These are phyloP conservation scores for Globisporangium paddicum DNA, from an alignment of 352 stramenopile genomes.

Conservation along the genomic window DNA sequence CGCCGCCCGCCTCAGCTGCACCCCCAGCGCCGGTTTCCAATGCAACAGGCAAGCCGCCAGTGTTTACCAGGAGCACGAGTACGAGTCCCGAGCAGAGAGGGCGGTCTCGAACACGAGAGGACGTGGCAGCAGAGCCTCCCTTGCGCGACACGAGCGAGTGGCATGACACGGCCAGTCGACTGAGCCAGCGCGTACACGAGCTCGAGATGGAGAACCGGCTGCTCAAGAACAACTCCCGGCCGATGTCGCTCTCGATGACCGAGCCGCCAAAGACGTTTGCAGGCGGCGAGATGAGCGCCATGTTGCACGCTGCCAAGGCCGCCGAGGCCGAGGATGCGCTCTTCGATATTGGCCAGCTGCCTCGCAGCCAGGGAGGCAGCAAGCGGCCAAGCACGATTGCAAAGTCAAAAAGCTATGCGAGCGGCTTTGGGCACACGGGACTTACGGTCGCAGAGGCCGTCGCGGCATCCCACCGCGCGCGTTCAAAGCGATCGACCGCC, in stretches of 20 bases:
- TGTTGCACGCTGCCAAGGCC: conserved; percentile 10
- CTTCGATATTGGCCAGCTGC: background rate
- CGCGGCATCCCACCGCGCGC: conserved; percentile 57
- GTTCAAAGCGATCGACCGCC: conserved; percentile 31
- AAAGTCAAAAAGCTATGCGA: conserved; percentile 61
- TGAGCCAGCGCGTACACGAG: conserved; percentile 58
- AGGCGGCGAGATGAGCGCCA: conserved; percentile 26
- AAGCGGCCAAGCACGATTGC: conserved; percentile 20
- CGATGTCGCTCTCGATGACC: conserved; percentile 11
- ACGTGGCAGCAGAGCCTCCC: background rate
- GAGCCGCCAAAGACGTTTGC: conserved; percentile 31
- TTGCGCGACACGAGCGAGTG: conserved; percentile 35
- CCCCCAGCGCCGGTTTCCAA: background rate
- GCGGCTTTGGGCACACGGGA: conserved; percentile 44
- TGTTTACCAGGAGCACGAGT: background rate
- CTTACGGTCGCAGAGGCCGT: conserved; percentile 60
- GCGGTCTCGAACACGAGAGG: conserved; percentile 7
- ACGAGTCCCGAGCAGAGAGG: conserved; percentile 3
- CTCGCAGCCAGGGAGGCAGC: background rate
- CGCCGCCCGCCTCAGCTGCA: conserved; percentile 15
- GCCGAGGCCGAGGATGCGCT: conserved; percentile 13
- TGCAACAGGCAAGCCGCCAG: background rate
- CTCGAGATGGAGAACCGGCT: conserved; percentile 62
- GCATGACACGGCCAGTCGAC: conserved; percentile 39
- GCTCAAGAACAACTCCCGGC: conserved; percentile 27